phyloP scores from a whole-genome alignment of 1,139 yeast genomes.

The Debaryomycetaceae sp. region DNA sequence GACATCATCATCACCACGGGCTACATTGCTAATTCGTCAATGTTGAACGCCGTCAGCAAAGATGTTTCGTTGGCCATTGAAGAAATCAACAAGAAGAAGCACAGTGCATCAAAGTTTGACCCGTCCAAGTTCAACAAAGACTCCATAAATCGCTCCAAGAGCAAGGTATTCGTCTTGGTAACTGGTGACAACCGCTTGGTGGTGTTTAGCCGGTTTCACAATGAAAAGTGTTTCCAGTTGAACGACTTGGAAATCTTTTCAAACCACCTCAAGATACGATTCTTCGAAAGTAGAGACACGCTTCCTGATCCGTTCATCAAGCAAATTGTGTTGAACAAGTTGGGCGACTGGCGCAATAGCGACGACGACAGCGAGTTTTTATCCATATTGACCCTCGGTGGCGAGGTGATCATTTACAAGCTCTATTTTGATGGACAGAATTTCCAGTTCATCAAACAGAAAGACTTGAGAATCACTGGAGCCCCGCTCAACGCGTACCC shows the following conservation, averaged over 20 bases:
- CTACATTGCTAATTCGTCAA: constrained; percentile 47
- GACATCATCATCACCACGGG: constrained; percentile 70
- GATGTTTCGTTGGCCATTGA: constrained; percentile 31
- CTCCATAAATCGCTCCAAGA: constrained; percentile 20
- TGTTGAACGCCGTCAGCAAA: constrained; percentile 39
- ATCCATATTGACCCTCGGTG: constrained; percentile 71
- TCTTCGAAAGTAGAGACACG: constrained; percentile 55
- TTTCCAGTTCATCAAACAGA: constrained; percentile 44
- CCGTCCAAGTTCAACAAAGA: too few relatives aligned
- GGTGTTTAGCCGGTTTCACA: constrained; percentile 59
- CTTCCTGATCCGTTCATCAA: constrained; percentile 74
- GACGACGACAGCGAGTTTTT: constrained; percentile 54
- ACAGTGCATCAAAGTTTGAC: too few relatives aligned
- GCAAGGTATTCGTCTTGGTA: constrained; percentile 58
- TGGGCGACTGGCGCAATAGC: constrained; percentile 55
- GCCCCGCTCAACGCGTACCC: constrained; percentile 77
- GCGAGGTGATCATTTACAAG: constrained; percentile 69
- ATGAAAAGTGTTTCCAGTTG: constrained; percentile 63
- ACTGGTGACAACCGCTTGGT: constrained; percentile 75
- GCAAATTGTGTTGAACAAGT: constrained; percentile 59
- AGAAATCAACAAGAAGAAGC: constrained; percentile 31
- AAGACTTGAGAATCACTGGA: constrained; percentile 53
- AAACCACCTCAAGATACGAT: constrained; percentile 47
- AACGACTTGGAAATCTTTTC: constrained; percentile 56
- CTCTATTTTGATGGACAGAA: constrained; percentile 50